Percentiles rank a stretch among this genome's conserved stretches.
phyloP scores from a whole-genome alignment of 2,329 filamentous ascomycete genomes.

The Phyllosticta paracitricarpa region DNA sequence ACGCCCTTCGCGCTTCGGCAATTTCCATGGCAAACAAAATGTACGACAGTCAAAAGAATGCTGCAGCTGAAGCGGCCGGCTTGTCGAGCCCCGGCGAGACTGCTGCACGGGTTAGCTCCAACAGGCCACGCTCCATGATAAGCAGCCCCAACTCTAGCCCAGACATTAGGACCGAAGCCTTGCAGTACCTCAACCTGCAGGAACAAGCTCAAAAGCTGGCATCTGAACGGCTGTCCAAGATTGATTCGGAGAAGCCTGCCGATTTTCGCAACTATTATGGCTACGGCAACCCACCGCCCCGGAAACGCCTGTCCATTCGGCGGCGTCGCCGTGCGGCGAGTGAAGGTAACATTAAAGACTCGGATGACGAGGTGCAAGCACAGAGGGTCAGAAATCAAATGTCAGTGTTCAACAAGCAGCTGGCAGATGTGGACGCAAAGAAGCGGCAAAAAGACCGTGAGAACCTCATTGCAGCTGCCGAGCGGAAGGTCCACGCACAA shows the following conservation, averaged over 20 bases:
- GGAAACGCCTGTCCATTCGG: slow-evolving; percentile 41
- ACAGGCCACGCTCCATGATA: slow-evolving; percentile 21
- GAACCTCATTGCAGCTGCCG: slow-evolving; percentile 64
- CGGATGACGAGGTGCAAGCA: slow-evolving; percentile 57
- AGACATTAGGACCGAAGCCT: slow-evolving; percentile 44
- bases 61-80: slow-evolving; percentile 36
- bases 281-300: slow-evolving; percentile 38
- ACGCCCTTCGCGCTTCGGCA: slow-evolving; percentile 69
- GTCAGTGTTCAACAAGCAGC: slow-evolving; percentile 60
- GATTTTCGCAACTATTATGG: slow-evolving; percentile 73
- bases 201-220: slow-evolving; percentile 81
- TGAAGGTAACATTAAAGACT: slow-evolving; percentile 45
- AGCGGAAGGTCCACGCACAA: slow-evolving; percentile 72
- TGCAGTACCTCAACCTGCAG: slow-evolving; percentile 56
- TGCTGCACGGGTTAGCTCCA: slow-evolving; percentile 25
- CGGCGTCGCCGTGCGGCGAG: slow-evolving; percentile 55
- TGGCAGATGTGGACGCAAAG: slow-evolving; percentile 59
- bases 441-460: slow-evolving; percentile 69
- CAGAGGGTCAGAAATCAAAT: slow-evolving; percentile 68
- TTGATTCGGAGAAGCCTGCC: slow-evolving; percentile 55
- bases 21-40: slow-evolving; percentile 84
- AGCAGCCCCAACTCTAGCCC: slow-evolving; percentile 17
- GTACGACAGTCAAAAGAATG: slow-evolving; percentile 61
- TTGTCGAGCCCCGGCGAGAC: slow-evolving; percentile 25
- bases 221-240: slow-evolving; percentile 69